A percentile compares a stretch with the other conserved stretches of the same genome.
These are phyloP conservation scores for Colletotrichum viniferum DNA, from an alignment of 2,329 filamentous ascomycete species.

Conservation along the genomic window DNA sequence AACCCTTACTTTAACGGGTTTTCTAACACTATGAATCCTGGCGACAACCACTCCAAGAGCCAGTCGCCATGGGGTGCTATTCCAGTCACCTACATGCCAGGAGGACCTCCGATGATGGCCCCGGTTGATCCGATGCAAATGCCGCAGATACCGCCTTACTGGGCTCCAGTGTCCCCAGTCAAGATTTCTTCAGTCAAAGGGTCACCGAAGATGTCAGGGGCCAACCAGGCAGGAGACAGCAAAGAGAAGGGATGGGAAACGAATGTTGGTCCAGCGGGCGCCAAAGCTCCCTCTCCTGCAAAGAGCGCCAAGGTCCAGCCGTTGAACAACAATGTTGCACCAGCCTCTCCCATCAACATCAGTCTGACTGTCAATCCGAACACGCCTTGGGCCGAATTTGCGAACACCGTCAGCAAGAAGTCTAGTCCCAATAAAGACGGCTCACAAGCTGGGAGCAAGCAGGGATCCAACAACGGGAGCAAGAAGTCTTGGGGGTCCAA, in stretches of 20 bases:
- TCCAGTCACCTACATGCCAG: slow-evolving; percentile 1
- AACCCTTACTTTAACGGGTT: slow-evolving; percentile 50
- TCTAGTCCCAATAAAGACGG: not conserved
- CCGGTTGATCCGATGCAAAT: slow-evolving; percentile 9
- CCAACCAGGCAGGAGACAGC: not conserved
- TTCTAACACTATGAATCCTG: slow-evolving; percentile 23
- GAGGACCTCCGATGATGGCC: not conserved
- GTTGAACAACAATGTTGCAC: not conserved
- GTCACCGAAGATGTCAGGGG: slow-evolving; percentile 13
- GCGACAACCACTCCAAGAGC: slow-evolving; percentile 3
- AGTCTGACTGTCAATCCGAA: slow-evolving; percentile 17
- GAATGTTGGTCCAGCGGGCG: slow-evolving; percentile 3
- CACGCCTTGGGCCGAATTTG: slow-evolving; percentile 15
- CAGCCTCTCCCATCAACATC: slow-evolving; percentile 14
- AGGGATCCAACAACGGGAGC: slow-evolving; percentile 14
- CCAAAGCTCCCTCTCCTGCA: not conserved
- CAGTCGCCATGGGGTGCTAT: slow-evolving; percentile 16
- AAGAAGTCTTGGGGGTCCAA: slow-evolving; percentile 20
- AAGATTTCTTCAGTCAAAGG: not conserved
- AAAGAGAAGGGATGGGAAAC: slow-evolving; percentile 25
- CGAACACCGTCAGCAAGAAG: slow-evolving; percentile 1
- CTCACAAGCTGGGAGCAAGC: not conserved
- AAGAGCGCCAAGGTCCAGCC: not conserved
- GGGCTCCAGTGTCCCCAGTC: not conserved
- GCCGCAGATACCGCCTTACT: slow-evolving; percentile 3